A percentile compares a stretch with the other conserved stretches of the same genome.
Conservation (phyloP, 176 grass and related monocot species). For the Triticum aestivum region DNA sequence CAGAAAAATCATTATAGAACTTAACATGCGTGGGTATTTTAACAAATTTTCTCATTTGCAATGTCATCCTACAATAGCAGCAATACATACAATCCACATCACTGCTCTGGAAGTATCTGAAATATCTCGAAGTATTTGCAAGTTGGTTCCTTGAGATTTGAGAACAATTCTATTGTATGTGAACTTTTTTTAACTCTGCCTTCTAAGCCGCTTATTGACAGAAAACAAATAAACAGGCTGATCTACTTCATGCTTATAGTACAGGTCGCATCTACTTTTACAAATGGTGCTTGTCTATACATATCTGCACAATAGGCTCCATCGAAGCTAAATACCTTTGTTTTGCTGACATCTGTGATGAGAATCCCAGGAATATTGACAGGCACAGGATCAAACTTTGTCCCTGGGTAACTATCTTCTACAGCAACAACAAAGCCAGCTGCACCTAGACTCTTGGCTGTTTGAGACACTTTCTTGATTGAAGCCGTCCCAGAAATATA, state of each 20-base stretch:
- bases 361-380: slow-evolving; percentile 94
- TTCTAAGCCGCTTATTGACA: neutral
- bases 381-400: slow-evolving; percentile 97
- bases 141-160: neutral
- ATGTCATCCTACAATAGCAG: neutral
- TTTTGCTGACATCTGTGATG: slow-evolving; percentile 79
- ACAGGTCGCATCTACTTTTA: neutral
- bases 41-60: neutral
- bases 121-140: neutral
- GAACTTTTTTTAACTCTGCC: neutral
- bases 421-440: slow-evolving; percentile 92
- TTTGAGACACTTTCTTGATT: slow-evolving; percentile 91
- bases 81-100: neutral
- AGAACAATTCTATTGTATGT: neutral
- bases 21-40: neutral
- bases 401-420: slow-evolving; percentile 90
- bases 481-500: slow-evolving; percentile 97
- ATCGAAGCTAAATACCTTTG: slow-evolving; percentile 52
- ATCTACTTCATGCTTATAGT: neutral
- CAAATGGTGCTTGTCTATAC: neutral
- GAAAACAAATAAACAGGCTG: neutral
- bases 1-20: slow-evolving; percentile 9
- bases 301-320: neutral
- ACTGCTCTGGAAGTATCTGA: neutral
- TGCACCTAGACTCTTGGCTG: slow-evolving; percentile 78